Base-by-base conservation (phyloP, 2,329 filamentous ascomycete genomes). In the Tolypocladium capitatum region DNA sequence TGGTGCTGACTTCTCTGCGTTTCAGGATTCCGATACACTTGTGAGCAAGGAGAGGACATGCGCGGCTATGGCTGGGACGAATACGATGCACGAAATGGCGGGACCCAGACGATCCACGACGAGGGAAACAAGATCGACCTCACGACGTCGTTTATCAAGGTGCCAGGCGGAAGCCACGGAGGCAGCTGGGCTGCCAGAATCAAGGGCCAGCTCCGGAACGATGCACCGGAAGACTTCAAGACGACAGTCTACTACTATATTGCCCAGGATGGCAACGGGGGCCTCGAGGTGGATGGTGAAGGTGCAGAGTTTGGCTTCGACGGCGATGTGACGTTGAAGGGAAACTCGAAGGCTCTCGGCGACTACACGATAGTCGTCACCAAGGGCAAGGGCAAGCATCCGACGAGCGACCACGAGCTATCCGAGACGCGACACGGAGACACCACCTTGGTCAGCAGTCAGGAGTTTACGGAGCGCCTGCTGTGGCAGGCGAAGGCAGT, bases 21-120 rank as follows among this genome's bases (percentile, higher is more conserved):
- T 14, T 9, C 61, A 92, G 87, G 83, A 57, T 84, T 96, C 58
- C 82, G 92, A 54, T 89, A 95, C 64, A 96, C 92, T 0, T 98
- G 92, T 68, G 92, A 97, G 65, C 92, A 98, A 64, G 80, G 92
- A 63, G 88, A 94, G 63, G 85, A 85, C 54, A 94, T 98, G 76
- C 84, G 81, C 43, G 91, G 91, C 48, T 98, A 98, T 64, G 92
- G 92, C 52, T 98, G 92, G 92, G 90, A 97, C 59, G 87, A 94
- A 63, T 98, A 94, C 64, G 92, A 98, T 66, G 83, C 89, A 21
- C 78, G 92, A 49, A 84, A 76, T 48, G 92, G 92, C 52, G 92
- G 92, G 48, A 75, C 86, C 21, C 88, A 98, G 67, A 86, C 85
- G 1, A 91, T 98, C 50, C 88, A 94, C 61, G 92, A 98, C 64